These are phyloP conservation scores for Oryza coarctata DNA, from an alignment of 176 grass and related monocot species.

Conservation along the genomic window DNA sequence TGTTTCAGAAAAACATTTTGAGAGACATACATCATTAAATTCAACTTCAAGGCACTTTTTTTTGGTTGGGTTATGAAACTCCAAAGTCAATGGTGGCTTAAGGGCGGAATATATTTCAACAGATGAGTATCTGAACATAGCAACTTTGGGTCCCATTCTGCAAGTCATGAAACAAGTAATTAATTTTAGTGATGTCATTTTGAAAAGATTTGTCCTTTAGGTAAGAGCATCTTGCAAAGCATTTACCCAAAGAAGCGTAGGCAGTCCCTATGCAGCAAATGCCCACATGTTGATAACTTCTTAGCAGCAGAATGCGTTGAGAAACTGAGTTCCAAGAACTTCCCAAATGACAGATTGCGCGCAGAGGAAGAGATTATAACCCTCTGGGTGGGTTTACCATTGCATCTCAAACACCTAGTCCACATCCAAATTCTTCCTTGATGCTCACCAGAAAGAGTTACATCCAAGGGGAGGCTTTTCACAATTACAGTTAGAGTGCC, in stretches of 20 bases:
- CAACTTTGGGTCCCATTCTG: slow-evolving; percentile 82
- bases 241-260: slow-evolving; percentile 96
- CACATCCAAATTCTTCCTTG: slow-evolving; percentile 97
- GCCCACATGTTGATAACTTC: slow-evolving; percentile 78
- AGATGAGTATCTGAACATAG: slow-evolving; percentile 85
- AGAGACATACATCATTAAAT: slow-evolving; percentile 59
- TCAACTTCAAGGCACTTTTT: slow-evolving; percentile 69
- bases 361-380: slow-evolving; percentile 77
- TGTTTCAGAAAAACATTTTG: slow-evolving; percentile 29
- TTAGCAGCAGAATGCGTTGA: slow-evolving; percentile 73
- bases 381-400: slow-evolving; percentile 53
- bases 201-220: slow-evolving; percentile 23
- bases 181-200: slow-evolving; percentile 17
- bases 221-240: not conserved
- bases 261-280: slow-evolving; percentile 86
- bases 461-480: slow-evolving; percentile 46
- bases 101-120: slow-evolving; percentile 81
- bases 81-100: slow-evolving; percentile 72
- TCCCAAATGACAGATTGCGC: slow-evolving; percentile 79
- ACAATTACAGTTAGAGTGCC: slow-evolving; percentile 80
- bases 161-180: not conserved
- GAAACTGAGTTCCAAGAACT: slow-evolving; percentile 96
- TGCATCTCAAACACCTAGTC: slow-evolving; percentile 86
- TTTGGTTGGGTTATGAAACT: slow-evolving; percentile 60
- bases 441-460: slow-evolving; percentile 44